These are phyloP conservation scores for Radiomyces spectabilis DNA, from an alignment of 192 early-diverging fungal species.

Conservation along the genomic window DNA sequence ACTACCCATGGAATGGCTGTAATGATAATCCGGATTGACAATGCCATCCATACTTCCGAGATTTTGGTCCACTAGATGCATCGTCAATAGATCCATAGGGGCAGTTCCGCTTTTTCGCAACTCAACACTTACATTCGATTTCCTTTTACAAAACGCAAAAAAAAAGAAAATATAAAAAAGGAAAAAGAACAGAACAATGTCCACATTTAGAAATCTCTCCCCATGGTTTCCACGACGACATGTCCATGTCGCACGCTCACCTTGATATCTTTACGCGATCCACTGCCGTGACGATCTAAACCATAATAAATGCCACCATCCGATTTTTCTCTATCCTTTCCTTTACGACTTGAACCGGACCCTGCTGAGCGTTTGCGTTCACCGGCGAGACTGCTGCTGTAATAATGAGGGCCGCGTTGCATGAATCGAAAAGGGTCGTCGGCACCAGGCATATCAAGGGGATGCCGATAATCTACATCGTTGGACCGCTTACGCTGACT, in stretches of 20 bases:
- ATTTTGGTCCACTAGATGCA: conserved; percentile 35
- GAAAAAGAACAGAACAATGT: not conserved
- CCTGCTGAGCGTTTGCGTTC: conserved; percentile 7
- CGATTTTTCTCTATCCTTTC: conserved; percentile 10
- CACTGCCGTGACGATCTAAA: too few species aligned
- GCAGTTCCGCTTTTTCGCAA: too few species aligned
- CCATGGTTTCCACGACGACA: not conserved
- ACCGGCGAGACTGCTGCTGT: not conserved
- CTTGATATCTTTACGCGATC: not conserved
- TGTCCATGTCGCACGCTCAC: not conserved
- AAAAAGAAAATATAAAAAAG: not conserved
- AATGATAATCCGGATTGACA: conserved; percentile 24
- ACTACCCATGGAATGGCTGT: conserved; percentile 3
- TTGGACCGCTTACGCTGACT: conserved; percentile 11
- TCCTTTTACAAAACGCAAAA: not conserved
- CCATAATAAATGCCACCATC: conserved; percentile 8
- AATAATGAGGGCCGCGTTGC: conserved; percentile 1
- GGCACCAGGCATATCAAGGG: not conserved
- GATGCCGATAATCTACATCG: conserved; percentile 1
- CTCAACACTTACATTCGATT: conserved; percentile 6
- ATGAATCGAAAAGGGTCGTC: conserved; percentile 5
- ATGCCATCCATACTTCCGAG: conserved; percentile 40
- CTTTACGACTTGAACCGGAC: conserved; percentile 1
- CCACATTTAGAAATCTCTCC: too few species aligned
- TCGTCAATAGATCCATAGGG: too few species aligned